Evolutionary conservation across 1,284 basidiomycete genomes (phyloP), one percentile per base, ranked within the genome.

Genomic region (Moesziomyces parantarcticus): DNA sequence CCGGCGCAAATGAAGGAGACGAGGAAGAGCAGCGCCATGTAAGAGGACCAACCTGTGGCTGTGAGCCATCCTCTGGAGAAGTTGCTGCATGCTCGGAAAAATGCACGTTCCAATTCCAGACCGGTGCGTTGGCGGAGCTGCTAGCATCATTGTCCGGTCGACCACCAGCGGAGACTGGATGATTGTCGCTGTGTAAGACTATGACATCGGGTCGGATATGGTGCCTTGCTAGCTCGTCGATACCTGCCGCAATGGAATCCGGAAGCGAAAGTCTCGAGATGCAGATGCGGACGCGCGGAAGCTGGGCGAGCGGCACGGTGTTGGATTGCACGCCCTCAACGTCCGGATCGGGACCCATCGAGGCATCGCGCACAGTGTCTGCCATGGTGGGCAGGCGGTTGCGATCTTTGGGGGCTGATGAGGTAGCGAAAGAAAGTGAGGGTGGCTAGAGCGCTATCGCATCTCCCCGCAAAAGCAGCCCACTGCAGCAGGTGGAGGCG

Each of bases 31-130:
- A 72, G 21, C 23, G 43, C 63, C 69, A 72, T 3, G 55, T 41
- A 1, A 60, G 39, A 1, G 39, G 26, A 18, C 43, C 36, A 5
- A 9, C 3, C 21, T 14, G 18, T 3, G 59, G 20, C 4, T 16
- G 9, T 7, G 22, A 4, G 18, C 18, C 45, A 16, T 43, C 22
- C 36, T 16, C 25, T n/a, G n/a, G n/a, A 3, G n/a, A 22, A 6
- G 36, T 14, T 4, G 50, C 42, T n/a, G 13, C 22, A 22, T 36
- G 3, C n/a, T 61, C 55, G 43, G 44, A 39, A 32, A 72, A 66
- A 1, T 29, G 2, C 7, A 72, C 23, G 22, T 72, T 72, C 69
- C 69, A 72, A 32, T 67, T 57, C 69, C 69, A 72, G 1, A 58
- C 39, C 3, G 65, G 44, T 2, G 44, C 1, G 40, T 42, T 14